Evolutionary conservation across 2,329 filamentous ascomycete genomes (phyloP).

Genomic region (Ophiostoma quercus): DNA sequence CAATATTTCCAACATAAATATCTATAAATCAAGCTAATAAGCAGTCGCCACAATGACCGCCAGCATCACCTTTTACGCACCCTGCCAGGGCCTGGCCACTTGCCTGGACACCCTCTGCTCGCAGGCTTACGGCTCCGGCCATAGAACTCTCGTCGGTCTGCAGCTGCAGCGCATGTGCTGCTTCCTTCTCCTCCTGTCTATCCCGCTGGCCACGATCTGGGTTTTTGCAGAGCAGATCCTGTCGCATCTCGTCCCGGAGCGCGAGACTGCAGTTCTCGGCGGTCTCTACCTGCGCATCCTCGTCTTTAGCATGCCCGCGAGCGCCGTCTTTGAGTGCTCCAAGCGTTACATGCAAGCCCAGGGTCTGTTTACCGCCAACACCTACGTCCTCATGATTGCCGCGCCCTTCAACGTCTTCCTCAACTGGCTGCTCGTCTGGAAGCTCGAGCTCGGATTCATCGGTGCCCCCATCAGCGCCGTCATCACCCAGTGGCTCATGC

Average conservation of each 20-base stretch:
- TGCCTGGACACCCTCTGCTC: conserved; percentile 88
- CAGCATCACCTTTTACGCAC: conserved; percentile 70
- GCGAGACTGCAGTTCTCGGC: conserved; percentile 63
- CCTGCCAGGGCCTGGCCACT: conserved; percentile 81
- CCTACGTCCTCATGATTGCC: conserved; percentile 69
- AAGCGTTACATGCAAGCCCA: conserved; percentile 81
- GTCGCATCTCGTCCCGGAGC: conserved; percentile 61
- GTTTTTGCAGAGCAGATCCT: conserved; percentile 62
- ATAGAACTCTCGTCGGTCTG: conserved; percentile 79
- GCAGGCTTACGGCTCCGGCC: conserved; percentile 88
- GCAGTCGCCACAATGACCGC: conserved; percentile 68
- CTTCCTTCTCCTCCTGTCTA: conserved; percentile 63
- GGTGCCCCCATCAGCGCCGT: conserved; percentile 74
- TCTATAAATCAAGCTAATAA: background rate
- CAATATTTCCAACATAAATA: background rate
- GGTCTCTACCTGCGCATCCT: conserved; percentile 68
- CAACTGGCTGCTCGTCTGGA: conserved; percentile 77
- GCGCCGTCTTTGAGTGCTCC: conserved; percentile 67
- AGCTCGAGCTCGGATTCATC: conserved; percentile 61
- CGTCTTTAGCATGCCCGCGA: conserved; percentile 66
- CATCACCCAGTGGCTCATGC: conserved; percentile 70
- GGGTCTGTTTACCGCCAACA: conserved; percentile 72
- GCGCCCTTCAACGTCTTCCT: conserved; percentile 71
- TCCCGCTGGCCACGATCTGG: conserved; percentile 69
- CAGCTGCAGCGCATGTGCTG: conserved; percentile 76